Percentiles rank a stretch among this genome's conserved stretches.
Evolutionary conservation across 495 filamentous ascomycete genomes (phyloP).

Genomic region (Tuber calosporum): DNA sequence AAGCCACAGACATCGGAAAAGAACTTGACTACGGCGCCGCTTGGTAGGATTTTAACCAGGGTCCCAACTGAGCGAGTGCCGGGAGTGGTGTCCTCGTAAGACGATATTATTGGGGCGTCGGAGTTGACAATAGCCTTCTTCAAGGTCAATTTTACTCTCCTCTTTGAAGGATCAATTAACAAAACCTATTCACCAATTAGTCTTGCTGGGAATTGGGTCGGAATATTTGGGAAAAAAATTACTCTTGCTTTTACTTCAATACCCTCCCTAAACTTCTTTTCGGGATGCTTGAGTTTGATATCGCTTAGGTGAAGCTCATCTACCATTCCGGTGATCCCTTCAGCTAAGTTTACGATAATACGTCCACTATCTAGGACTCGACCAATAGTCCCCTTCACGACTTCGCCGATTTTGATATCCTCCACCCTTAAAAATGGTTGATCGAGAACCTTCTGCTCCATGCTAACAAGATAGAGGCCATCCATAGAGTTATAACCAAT

Average conservation of each 20-base stretch:
- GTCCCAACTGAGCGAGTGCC: constrained; percentile 75
- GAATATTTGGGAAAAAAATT: not conserved
- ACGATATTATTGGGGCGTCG: constrained; percentile 64
- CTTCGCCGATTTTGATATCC: constrained; percentile 72
- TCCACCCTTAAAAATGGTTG: constrained; percentile 84
- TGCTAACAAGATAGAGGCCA: constrained; percentile 74
- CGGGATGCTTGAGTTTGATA: constrained; percentile 77
- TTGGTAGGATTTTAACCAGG: constrained; percentile 64
- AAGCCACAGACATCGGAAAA: constrained; percentile 75
- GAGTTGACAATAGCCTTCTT: constrained; percentile 93
- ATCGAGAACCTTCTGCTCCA: constrained; percentile 71
- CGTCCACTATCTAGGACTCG: constrained; percentile 60
- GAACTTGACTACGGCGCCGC: constrained; percentile 88
- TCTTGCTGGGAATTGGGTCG: constrained; percentile 8
- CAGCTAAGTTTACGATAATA: constrained; percentile 71
- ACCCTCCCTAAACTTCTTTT: constrained; percentile 90
- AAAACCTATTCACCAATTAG: constrained; percentile 44
- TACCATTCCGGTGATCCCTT: constrained; percentile 79
- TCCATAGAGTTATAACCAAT: constrained; percentile 82
- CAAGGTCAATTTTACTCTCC: constrained; percentile 75
- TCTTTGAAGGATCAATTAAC: constrained; percentile 66
- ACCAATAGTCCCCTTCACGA: constrained; percentile 77
- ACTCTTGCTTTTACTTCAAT: constrained; percentile 74
- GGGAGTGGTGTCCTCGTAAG: constrained; percentile 60
- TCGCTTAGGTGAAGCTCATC: constrained; percentile 84